phyloP scores from a whole-genome alignment of 2,329 filamentous ascomycete species.

The Knufia fluminis region DNA sequence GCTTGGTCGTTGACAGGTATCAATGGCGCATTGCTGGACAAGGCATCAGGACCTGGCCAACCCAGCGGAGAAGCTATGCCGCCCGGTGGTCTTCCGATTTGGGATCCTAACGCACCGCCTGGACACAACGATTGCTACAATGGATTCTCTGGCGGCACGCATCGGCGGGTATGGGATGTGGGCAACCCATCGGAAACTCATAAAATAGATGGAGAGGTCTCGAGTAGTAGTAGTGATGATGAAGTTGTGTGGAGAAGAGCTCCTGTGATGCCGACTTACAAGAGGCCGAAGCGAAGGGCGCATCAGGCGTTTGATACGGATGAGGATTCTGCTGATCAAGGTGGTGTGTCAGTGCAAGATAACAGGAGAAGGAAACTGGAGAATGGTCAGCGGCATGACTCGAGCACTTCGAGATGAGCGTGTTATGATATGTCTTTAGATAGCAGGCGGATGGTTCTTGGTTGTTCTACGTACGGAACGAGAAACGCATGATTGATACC shows the following conservation, averaged over 20 bases:
- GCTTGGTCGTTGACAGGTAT: slow-evolving; percentile 75
- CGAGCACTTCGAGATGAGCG: not conserved
- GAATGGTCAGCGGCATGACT: not conserved
- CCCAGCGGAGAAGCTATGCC: slow-evolving; percentile 57
- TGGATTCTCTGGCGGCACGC: slow-evolving; percentile 20
- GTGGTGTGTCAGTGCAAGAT: not conserved
- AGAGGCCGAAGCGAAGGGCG: slow-evolving; percentile 19
- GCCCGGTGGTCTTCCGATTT: slow-evolving; percentile 50
- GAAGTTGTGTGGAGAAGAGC: slow-evolving; percentile 21
- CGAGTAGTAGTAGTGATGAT: slow-evolving; percentile 19
- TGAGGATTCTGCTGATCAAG: slow-evolving; percentile 6
- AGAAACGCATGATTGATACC: no score
- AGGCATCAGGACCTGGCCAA: slow-evolving; percentile 44
- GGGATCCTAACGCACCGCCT: slow-evolving; percentile 38
- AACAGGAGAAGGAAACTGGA: slow-evolving; percentile 4
- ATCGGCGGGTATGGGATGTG: slow-evolving; percentile 15
- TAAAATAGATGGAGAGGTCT: slow-evolving; percentile 12
- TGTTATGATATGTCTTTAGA: not conserved
- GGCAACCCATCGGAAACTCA: slow-evolving; percentile 6
- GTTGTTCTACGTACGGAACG: no score
- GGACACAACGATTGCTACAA: slow-evolving; percentile 18
- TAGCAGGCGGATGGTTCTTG: not conserved
- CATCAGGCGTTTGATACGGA: slow-evolving; percentile 19
- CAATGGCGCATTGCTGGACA: slow-evolving; percentile 62
- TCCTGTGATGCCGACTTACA: slow-evolving; percentile 17